Percentiles rank a stretch among this genome's conserved stretches.
phyloP scores from a whole-genome alignment of 176 grass and related monocot genomes.

The Juncus effusus region DNA sequence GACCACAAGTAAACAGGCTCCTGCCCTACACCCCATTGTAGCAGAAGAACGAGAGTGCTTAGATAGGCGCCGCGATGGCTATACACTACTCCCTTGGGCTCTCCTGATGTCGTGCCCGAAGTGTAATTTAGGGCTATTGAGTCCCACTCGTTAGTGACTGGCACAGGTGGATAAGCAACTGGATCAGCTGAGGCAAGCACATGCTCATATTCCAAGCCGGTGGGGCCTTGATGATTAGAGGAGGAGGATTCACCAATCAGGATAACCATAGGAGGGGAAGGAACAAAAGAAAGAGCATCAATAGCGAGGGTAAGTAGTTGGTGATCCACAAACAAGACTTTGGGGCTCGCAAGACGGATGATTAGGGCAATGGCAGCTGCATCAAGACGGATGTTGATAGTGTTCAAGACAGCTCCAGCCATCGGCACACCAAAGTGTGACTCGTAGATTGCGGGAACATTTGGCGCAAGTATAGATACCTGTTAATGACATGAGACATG shows the following conservation, averaged over 20 bases:
- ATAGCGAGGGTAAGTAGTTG: constrained; percentile 9
- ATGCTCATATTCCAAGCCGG: background rate
- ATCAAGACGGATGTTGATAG: constrained; percentile 12
- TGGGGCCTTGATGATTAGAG: background rate
- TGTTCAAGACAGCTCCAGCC: constrained; percentile 28
- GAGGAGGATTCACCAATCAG: background rate
- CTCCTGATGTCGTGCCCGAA: constrained; percentile 26
- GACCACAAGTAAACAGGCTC: constrained; percentile 27
- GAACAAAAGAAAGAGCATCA: background rate
- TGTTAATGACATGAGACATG: constrained; percentile 6
- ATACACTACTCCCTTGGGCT: constrained; percentile 30
- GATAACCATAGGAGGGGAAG: background rate
- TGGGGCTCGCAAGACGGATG: constrained; percentile 13
- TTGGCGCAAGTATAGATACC: constrained; percentile 25
- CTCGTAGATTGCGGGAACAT: constrained; percentile 33
- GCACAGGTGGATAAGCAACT: constrained; percentile 8
- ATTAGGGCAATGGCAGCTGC: background rate
- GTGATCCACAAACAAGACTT: constrained; percentile 30
- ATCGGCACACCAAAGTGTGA: constrained; percentile 34
- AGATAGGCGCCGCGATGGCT: constrained; percentile 35
- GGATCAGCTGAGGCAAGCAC: background rate
- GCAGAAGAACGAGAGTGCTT: constrained; percentile 22
- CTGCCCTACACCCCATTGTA: constrained; percentile 11
- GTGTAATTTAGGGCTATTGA: constrained; percentile 29
- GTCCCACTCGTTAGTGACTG: constrained; percentile 25